Evolutionary conservation across 106 monocot species (phyloP), one percentile per base, ranked within the genome.

Genomic region (Triglochin maritima): DNA sequence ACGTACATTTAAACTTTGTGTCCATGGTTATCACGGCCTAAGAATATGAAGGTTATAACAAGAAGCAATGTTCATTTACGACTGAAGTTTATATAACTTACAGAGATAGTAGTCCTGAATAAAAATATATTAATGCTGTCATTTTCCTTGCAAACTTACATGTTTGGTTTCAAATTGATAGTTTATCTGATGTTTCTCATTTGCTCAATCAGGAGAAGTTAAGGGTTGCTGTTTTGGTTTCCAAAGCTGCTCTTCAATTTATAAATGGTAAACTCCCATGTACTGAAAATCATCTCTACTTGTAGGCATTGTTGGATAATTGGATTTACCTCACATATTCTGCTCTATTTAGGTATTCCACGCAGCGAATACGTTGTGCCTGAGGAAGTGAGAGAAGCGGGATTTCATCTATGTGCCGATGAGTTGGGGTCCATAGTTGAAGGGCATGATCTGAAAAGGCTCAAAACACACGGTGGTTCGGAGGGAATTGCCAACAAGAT

Each of bases 341-440:
- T 8, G 4, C 8, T 49, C 14, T 64, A 4, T 7, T 14, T n/a
- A 64, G 64, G 64, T 4, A 46, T 48, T 15, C 44, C 47, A 13
- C 14, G 2, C 14, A 47, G 49, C 12, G 44, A 67, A 13, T 67
- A 67, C 13, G 54, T 44, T 15, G 84, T 88, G 48, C 88, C 88
- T 48, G 76, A 69, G 41, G 75, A 79, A 68, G 77, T 88, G 4
- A 79, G 74, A 72, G 68, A 72, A 57, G 84, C 79, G 16, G 88
- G 88, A 47, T 88, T 84, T 49, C 58, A 84, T 15, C 81, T 88
- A 17, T 88, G 88, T 69, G 88, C 81, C n/a, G 88, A 88, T 46
- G 84, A 88, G 69, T 57, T 88, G 60, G 73, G 81, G 46, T 79
- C 84, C 4, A 79, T 88, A 9, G 88, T 81, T 43, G 88, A 88